Percentiles rank a stretch among this genome's conserved stretches.
Evolutionary conservation across 2,329 filamentous ascomycete genomes (phyloP).

Genomic region (Paracorniculantispora psalliotae): DNA sequence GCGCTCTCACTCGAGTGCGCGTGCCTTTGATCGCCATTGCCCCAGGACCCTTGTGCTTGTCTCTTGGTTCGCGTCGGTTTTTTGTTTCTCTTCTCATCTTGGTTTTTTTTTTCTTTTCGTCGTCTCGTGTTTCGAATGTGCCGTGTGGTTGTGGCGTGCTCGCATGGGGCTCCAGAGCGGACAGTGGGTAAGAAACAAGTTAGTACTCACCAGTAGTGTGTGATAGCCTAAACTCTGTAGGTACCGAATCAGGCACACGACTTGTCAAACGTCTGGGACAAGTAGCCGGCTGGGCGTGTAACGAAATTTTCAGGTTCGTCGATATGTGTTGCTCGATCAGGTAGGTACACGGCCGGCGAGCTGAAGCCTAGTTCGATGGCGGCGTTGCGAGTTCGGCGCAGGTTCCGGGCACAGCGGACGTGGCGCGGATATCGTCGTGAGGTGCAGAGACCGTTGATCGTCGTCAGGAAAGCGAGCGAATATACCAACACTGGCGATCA

Average conservation of each 20-base stretch:
- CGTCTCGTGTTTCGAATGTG: not conserved
- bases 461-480: not conserved
- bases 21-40: not conserved
- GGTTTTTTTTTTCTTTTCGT: not conserved
- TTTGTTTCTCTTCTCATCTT: not conserved
- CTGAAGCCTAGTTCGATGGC: not conserved
- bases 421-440: not conserved
- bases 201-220: conserved; percentile 11
- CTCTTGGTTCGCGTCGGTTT: not conserved
- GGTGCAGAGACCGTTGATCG: no score
- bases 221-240: not conserved
- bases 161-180: not conserved
- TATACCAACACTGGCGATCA: not conserved
- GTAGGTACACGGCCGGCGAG: not conserved
- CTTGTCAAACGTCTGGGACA: not conserved
- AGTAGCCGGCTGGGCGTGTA: not conserved
- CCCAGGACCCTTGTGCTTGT: not conserved
- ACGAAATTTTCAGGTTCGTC: not conserved
- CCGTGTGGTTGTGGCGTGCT: not conserved
- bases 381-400: not conserved
- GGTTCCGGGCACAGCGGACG: not conserved
- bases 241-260: not conserved
- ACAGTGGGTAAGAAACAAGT: conserved; percentile 12
- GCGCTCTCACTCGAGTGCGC: not conserved
- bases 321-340: conserved; percentile 1